phyloP scores from a whole-genome alignment of 768 basidiomycete genomes.

The Hygrophorus russula region DNA sequence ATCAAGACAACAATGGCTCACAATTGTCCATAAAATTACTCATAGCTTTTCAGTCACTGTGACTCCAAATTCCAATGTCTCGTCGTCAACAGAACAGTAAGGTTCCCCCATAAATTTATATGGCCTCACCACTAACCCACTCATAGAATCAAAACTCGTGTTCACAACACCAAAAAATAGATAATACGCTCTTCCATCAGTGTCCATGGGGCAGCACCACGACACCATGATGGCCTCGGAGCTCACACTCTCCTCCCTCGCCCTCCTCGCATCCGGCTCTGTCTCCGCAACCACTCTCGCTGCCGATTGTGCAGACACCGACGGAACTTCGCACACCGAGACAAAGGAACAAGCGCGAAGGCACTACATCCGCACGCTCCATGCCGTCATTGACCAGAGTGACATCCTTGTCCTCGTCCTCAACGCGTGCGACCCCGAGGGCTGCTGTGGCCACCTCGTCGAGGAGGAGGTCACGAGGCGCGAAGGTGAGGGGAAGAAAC shows the following conservation, averaged over 20 bases:
- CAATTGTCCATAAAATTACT: no score
- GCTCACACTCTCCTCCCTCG: slow-evolving; percentile 54
- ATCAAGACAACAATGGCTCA: no score
- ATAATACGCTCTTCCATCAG: no score
- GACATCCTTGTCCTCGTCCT: slow-evolving; percentile 86
- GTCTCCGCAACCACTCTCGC: slow-evolving; percentile 6
- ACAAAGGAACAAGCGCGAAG: slow-evolving; percentile 62
- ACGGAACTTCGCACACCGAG: slow-evolving; percentile 22
- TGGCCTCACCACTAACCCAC: no score
- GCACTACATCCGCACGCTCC: slow-evolving; percentile 68
- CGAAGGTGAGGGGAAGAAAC: slow-evolving; percentile 81
- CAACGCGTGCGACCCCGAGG: slow-evolving; percentile 92
- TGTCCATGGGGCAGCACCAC: no score
- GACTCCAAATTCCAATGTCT: no score
- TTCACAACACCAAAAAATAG: no score
- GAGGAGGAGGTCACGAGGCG: slow-evolving; percentile 87
- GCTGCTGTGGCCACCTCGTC: slow-evolving; percentile 82
- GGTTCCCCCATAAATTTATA: no score
- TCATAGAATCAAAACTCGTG: no score
- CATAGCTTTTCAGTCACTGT: no score
- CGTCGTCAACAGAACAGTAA: no score
- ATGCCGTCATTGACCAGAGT: slow-evolving; percentile 88
- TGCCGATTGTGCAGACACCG: slow-evolving; percentile 23
- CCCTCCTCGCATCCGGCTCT: slow-evolving; percentile 28
- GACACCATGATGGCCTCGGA: slow-evolving; percentile 82